Evolutionary conservation across 345 rosid genomes (phyloP), one percentile per base, ranked within the genome.

Genomic region (Euphorbia lathyris): DNA sequence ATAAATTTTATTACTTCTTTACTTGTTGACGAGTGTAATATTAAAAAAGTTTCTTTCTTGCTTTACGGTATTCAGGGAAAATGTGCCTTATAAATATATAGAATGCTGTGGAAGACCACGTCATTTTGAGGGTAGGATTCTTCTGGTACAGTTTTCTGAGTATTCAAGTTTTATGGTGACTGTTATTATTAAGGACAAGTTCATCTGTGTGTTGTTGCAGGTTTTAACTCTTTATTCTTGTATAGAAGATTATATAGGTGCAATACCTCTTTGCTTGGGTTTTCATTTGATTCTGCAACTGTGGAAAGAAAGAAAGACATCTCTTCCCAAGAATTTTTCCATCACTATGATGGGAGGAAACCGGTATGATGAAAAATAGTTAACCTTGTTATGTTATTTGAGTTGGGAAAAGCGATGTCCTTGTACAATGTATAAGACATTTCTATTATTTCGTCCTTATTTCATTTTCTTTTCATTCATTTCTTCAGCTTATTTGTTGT

Each of bases 241-340:
- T 94, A 91, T 81, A 85, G 84, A 80, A 87, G 97, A 81, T 80
- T 88, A 63, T 94, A 94, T 51, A 84, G 98, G 79, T 89, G 98
- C 79, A 79, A 88, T 77, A 76, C 97, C 25, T 68, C 89, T 70
- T 79, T 94, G 80, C 78, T 68, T 34, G 85, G 82, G 30, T 94
- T 89, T 76, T 71, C 84, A 58, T 88, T 89, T 61, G 97, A 91
- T 72, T 57, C 71, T 36, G 89, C 89, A 61, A 90, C 83, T 78
- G 93, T 94, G 52, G 92, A 88, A 82, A 87, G 89, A 79, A 82
- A 69, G 83, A 78, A 70, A 52, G 83, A 71, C 62, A 64, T 86
- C 32, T 88, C 96, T 7, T 68, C 65, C 30, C 89, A 87, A 72
- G 91, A 88, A 71, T 93, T 91, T 67, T 57, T 69, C 56, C 63